Evolutionary conservation across 1,284 basidiomycete species (phyloP).

Genomic region (Bondarzewia mesenterica): DNA sequence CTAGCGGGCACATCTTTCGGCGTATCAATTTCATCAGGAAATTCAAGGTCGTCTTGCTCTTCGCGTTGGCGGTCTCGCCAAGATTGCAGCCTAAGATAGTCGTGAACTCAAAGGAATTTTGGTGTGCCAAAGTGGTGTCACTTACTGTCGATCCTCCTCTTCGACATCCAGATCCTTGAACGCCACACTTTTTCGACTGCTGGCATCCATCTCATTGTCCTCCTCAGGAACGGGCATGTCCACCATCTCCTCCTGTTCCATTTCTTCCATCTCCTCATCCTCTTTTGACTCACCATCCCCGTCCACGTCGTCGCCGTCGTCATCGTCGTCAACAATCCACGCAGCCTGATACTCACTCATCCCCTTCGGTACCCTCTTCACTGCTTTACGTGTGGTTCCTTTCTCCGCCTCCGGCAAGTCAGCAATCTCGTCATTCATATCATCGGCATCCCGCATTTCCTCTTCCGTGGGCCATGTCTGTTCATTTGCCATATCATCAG

Average conservation of each 20-base stretch:
- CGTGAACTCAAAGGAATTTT: slow-evolving; percentile 1
- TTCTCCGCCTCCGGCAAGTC: slow-evolving; percentile 54
- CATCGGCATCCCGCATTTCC: slow-evolving; percentile 60
- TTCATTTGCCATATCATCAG: slow-evolving; percentile 87
- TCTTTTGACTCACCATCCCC: slow-evolving; percentile 29
- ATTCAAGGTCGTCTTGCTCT: slow-evolving; percentile 74
- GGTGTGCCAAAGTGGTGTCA: slow-evolving; percentile 6
- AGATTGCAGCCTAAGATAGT: slow-evolving; percentile 44
- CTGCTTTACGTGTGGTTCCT: slow-evolving; percentile 66
- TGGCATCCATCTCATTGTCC: slow-evolving; percentile 49
- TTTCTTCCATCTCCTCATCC: slow-evolving; percentile 28
- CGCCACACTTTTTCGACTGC: slow-evolving; percentile 38
- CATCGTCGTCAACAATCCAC: slow-evolving; percentile 84
- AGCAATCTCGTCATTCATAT: slow-evolving; percentile 24
- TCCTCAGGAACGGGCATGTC: slow-evolving; percentile 43
- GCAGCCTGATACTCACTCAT: slow-evolving; percentile 92
- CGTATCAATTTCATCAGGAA: slow-evolving; percentile 98
- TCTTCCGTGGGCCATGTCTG: slow-evolving; percentile 99
- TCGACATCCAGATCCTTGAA: slow-evolving; percentile 78
- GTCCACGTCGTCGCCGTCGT: slow-evolving; percentile 48
- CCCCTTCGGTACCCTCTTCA: slow-evolving; percentile 78
- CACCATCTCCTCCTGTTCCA: slow-evolving; percentile 59
- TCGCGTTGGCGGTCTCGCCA: slow-evolving; percentile 65
- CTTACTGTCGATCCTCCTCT: slow-evolving; percentile 80
- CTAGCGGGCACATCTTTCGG: slow-evolving; percentile 82